A percentile compares a stretch with the other conserved stretches of the same genome.
Conservation (phyloP, 2,329 filamentous ascomycete genomes). For the Xylariaceae sp. region DNA sequence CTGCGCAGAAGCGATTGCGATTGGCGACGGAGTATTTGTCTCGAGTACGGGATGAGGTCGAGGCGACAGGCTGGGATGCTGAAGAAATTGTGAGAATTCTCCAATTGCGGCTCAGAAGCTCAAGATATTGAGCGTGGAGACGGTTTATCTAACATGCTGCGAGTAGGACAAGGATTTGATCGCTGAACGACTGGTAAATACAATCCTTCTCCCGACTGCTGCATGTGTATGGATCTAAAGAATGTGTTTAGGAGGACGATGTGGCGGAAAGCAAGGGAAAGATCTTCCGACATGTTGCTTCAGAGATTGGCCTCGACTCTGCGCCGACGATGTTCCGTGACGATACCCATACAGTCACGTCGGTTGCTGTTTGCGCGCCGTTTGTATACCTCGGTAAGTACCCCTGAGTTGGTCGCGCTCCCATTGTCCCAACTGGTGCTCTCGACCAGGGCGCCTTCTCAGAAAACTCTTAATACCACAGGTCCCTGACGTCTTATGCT, state of each 20-base stretch:
- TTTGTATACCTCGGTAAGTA: slow-evolving; percentile 68
- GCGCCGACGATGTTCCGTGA: slow-evolving; percentile 69
- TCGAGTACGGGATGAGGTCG: slow-evolving; percentile 75
- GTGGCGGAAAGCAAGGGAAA: slow-evolving; percentile 87
- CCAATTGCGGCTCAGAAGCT: background rate
- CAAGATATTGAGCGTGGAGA: background rate
- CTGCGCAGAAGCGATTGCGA: slow-evolving; percentile 77
- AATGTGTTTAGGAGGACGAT: slow-evolving; percentile 58
- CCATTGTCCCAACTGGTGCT: background rate
- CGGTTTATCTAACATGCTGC: background rate
- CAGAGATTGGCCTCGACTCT: slow-evolving; percentile 62
- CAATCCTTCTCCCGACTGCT: background rate
- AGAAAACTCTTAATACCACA: background rate
- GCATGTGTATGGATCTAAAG: slow-evolving; percentile 6
- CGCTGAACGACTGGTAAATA: slow-evolving; percentile 64
- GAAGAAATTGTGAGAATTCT: slow-evolving; percentile 61
- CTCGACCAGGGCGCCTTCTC: background rate
- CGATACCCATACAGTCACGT: slow-evolving; percentile 72
- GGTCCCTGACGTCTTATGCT: background rate
- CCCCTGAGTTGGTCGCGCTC: background rate
- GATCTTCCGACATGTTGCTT: slow-evolving; percentile 75
- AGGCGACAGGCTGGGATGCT: slow-evolving; percentile 81
- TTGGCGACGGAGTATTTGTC: slow-evolving; percentile 91
- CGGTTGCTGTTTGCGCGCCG: slow-evolving; percentile 64
- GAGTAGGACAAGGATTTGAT: slow-evolving; percentile 60